Evolutionary conservation across 139 green algal genomes (phyloP), one percentile per base, ranked within the genome.

Genomic region (Yamagishiella unicocca): DNA sequence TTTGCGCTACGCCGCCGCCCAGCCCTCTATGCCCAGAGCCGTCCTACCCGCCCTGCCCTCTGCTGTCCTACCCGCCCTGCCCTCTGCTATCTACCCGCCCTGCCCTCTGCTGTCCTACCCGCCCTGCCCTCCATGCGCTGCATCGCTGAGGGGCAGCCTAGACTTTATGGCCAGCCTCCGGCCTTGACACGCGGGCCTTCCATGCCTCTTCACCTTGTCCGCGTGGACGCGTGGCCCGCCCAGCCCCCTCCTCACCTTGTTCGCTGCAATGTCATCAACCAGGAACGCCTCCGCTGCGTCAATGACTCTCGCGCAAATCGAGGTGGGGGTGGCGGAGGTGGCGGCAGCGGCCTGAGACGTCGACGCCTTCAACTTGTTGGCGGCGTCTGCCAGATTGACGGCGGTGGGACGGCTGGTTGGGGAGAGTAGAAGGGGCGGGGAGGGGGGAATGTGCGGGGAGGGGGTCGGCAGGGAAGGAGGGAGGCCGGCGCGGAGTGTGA

Each of bases 361-460:
- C 9, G 93, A 70, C 0, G 45, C 54, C 54, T 91, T 93, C 24
- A 99, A 89, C 66, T 94, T 92, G 24, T 88, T 64, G 1, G 92
- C 93, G 9, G 97, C 96, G 62, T 98, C 94, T 19, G 88, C 84
- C 45, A 99, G 90, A 88, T 99, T 99, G 27, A 99, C 97, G 3
- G 97, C 97, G 0, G 97, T 99, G 5, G 97, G 97, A 12, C 97
- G 95, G 87, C 94, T 98, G 93, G 87, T 94, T 98, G 93, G 73
- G 6, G n/a, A 31, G 29, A 10, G 22, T 25, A 35, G 54, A 17
- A 50, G 33, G 37, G 76, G 50, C 31, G 14, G 50, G 33, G 35
- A 10, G 22, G 35, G n/a, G 2, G n/a, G n/a, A n/a, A n/a, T n/a
- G n/a, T 31, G 50, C 0, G 35, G 45, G 45, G 31, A 31, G 66